Evolutionary conservation across 2,329 filamentous ascomycete species (phyloP), one percentile per base, ranked within the genome.

Genomic region (Aspergillus amoenus): DNA sequence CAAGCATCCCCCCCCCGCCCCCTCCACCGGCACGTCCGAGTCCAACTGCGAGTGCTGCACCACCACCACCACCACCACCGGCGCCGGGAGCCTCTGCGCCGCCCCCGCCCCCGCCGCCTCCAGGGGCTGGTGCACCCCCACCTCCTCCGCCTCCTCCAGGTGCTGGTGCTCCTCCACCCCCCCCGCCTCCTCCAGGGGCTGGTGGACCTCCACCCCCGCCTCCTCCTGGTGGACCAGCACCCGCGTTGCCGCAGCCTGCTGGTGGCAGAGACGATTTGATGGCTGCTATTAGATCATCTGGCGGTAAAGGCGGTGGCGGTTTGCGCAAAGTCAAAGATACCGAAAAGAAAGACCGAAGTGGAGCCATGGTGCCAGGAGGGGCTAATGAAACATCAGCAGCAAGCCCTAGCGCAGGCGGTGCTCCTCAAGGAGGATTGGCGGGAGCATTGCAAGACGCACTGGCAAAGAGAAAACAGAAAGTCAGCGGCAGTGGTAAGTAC

Each of bases 401-500:
- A 43, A 71, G 79, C 48, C 72, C 78, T 49, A 82, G 82, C 43
- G 82, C 80, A 17, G 82, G 84, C 11, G 84, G 76, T 37, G 73
- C 68, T 44, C 74, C 73, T 56, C 77, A 75, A 44, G 78, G 86
- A 55, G 87, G 85, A 37, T 85, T 97, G 82, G 91, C 91, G 21
- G 91, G 89, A 77, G 93, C 91, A 47, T 78, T 96, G 66, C 90
- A 90, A 58, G 88, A 86, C 59, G 89, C 88, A 56, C 76, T 93
- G 66, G 85, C 88, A 70, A 89, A 90, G 78, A 84, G 93, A 74
- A 97, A 97, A 81, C 86, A 91, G 75, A 96, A 96, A 81, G 93
- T 97, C 72, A 91, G 90, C 77, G 88, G 90, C 73, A 96, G 91
- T 81, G 93, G 93, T 97, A 85, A 86, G 90, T 88, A 13, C 24